Evolutionary conservation across 805 yeast genomes (phyloP).

Genomic region (Wickerhamomyces sydowiorum): DNA sequence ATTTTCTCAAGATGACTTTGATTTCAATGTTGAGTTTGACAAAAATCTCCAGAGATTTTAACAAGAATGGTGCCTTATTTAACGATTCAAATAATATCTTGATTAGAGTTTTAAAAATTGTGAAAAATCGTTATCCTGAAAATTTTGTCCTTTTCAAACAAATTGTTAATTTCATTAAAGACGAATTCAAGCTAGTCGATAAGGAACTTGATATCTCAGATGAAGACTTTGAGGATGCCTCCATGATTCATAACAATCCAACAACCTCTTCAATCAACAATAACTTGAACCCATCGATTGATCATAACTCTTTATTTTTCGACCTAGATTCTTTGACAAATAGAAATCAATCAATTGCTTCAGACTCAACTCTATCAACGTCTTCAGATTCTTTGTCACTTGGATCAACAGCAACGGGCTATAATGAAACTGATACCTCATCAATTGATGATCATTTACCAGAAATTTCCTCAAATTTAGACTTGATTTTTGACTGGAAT

Average conservation of each 20-base stretch:
- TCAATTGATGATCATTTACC: constrained; percentile 12
- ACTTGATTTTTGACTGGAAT: constrained; percentile 12
- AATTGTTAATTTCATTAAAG: neutral
- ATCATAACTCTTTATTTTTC: neutral
- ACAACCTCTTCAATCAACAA: neutral
- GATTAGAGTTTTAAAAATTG: constrained; percentile 9
- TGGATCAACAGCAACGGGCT: neutral
- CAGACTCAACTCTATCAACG: neutral
- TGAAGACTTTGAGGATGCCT: neutral
- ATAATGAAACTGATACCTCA: constrained; percentile 6
- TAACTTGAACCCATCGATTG: neutral
- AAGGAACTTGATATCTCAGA: neutral
- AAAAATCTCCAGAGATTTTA: constrained; percentile 7
- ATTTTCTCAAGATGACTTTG: constrained; percentile 19
- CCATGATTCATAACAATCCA: neutral
- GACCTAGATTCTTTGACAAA: neutral
- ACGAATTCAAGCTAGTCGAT: neutral
- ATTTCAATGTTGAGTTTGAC: constrained; percentile 14
- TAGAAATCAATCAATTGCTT: neutral
- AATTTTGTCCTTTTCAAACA: constrained; percentile 18
- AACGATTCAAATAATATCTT: constrained; percentile 13
- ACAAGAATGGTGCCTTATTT: constrained; percentile 5
- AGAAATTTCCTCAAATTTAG: constrained; percentile 7
- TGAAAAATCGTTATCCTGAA: constrained; percentile 22
- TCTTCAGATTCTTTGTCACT: constrained; percentile 1